phyloP scores from a whole-genome alignment of 306 rosid genomes.

The Cucumis hystrix region DNA sequence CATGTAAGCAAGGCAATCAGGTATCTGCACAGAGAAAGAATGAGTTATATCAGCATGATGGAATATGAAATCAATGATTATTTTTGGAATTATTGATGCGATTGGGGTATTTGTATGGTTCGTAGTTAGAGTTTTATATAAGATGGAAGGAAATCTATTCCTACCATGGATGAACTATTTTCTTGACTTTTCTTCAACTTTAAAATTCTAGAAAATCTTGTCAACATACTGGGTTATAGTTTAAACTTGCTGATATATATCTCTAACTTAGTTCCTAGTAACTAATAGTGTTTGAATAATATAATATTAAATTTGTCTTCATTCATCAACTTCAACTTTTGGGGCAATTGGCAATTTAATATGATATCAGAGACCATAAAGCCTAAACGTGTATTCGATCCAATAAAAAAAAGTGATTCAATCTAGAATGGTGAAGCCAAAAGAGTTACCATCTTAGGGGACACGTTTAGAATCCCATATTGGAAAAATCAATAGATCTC shows the following conservation, averaged over 20 bases:
- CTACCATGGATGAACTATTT: background rate
- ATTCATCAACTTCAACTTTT: no score
- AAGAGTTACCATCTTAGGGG: no score
- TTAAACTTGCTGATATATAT: background rate
- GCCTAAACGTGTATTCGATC: no score
- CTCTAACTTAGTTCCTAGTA: background rate
- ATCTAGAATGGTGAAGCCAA: no score
- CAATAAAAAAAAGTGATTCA: no score
- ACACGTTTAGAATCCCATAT: no score
- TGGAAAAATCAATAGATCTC: no score
- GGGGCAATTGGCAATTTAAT: no score
- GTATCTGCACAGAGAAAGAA: slow-evolving; percentile 38
- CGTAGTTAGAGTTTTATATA: background rate
- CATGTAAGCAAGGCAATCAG: slow-evolving; percentile 62
- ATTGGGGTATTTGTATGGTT: background rate
- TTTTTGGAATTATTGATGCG: background rate
- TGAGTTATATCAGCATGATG: slow-evolving; percentile 3
- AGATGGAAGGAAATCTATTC: background rate
- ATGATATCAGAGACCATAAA: no score
- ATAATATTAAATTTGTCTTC: no score
- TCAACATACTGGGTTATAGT: background rate
- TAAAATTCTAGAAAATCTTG: background rate
- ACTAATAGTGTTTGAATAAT: background rate
- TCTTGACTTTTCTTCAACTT: background rate
- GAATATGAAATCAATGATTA: background rate